phyloP scores from a whole-genome alignment of 2,329 filamentous ascomycete genomes.

The Diaporthe aspalathi region DNA sequence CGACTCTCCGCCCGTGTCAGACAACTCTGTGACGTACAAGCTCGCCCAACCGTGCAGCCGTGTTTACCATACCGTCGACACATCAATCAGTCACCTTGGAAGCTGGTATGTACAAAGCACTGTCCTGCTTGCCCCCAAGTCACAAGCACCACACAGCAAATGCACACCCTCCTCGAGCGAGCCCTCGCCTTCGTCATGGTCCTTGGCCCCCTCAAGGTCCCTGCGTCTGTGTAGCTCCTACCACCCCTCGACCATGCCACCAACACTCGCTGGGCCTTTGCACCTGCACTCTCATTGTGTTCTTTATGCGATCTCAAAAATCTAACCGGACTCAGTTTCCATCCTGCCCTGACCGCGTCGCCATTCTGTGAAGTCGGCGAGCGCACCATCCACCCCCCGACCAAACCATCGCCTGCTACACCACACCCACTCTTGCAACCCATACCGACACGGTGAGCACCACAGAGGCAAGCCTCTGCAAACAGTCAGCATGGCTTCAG shows the following conservation, averaged over 20 bases:
- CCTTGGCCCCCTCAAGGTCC: conserved; percentile 15
- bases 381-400: neutral
- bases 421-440: conserved; percentile 18
- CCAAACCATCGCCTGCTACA: conserved; percentile 1
- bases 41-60: conserved; percentile 12
- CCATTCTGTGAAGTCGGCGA: neutral
- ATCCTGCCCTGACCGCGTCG: neutral
- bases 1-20: conserved; percentile 11
- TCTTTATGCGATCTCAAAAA: neutral
- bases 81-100: neutral
- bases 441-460: conserved; percentile 22
- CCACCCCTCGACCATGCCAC: conserved; percentile 11
- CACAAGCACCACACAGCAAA: neutral
- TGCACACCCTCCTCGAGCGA: neutral
- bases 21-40: conserved; percentile 20
- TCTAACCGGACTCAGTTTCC: conserved; percentile 27
- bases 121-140: conserved; percentile 7
- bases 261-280: neutral
- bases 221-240: conserved; percentile 15
- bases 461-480: conserved; percentile 14
- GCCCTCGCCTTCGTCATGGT: conserved; percentile 14
- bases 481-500: conserved; percentile 20
- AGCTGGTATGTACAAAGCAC: conserved; percentile 3
- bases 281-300: neutral
- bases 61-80: neutral